Conservation (phyloP, 2,329 filamentous ascomycete genomes). For the Sporothrix dimorphospora region DNA sequence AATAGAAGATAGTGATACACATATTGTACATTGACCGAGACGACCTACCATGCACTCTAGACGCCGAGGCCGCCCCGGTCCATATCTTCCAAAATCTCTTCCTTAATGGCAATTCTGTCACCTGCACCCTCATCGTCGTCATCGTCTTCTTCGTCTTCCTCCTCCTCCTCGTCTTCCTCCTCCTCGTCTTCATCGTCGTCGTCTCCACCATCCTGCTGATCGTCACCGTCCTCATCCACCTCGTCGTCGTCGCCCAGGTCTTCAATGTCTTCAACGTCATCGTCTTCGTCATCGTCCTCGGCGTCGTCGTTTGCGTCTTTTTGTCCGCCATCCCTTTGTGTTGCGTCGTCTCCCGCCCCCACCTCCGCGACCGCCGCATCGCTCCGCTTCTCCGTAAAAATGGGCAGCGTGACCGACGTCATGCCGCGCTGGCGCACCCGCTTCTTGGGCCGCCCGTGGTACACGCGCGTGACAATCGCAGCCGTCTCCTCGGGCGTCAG, state of each 20-base stretch:
- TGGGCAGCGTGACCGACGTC: conserved; percentile 33
- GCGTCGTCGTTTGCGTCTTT: conserved; percentile 3
- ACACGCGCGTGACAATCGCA: conserved; percentile 29
- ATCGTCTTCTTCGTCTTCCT: conserved; percentile 22
- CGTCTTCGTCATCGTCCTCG: conserved; percentile 23
- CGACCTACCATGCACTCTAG: not conserved
- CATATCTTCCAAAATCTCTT: conserved; percentile 27
- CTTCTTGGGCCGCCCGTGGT: conserved; percentile 31
- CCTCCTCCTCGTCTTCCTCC: conserved; percentile 26
- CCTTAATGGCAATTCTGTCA: conserved; percentile 12
- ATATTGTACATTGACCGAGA: not conserved
- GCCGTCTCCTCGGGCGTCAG: conserved; percentile 44
- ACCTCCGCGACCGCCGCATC: not conserved
- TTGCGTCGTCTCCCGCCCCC: not conserved
- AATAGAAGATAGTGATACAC: not conserved
- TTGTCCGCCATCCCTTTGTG: not conserved
- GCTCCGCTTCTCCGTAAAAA: conserved; percentile 23
- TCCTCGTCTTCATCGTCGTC: conserved; percentile 26
- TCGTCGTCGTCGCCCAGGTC: conserved; percentile 25
- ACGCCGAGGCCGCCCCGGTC: not conserved
- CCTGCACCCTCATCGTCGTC: conserved; percentile 23
- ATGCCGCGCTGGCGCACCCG: conserved; percentile 30
- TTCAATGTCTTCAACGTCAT: conserved; percentile 8
- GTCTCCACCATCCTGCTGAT: conserved; percentile 15
- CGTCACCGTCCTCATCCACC: conserved; percentile 20